These are phyloP conservation scores for Cladobotryum mycophilum DNA, from an alignment of 2,329 filamentous ascomycete species.

Conservation along the genomic window DNA sequence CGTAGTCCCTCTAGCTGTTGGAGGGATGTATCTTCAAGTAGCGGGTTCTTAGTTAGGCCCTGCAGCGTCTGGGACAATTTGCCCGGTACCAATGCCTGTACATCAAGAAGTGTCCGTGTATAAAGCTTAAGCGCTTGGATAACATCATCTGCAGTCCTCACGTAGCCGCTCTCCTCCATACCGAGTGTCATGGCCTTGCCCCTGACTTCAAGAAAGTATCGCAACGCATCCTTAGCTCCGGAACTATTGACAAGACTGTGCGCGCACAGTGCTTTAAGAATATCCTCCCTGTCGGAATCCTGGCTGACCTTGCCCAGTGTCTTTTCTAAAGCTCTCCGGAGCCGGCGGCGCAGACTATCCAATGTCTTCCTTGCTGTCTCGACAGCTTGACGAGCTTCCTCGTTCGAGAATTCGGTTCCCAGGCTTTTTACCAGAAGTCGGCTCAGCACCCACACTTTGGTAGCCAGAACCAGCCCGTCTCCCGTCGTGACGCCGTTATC, in stretches of 20 bases:
- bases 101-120: conserved; percentile 68
- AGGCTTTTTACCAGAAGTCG: conserved; percentile 71
- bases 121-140: conserved; percentile 65
- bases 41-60: conserved; percentile 60
- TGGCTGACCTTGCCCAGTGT: conserved; percentile 59
- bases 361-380: conserved; percentile 60
- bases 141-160: conserved; percentile 42
- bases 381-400: conserved; percentile 35
- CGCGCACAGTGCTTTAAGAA: conserved; percentile 71
- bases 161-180: conserved; percentile 35
- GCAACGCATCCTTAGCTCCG: conserved; percentile 69
- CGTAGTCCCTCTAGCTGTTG: conserved; percentile 62
- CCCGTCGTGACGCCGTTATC: conserved; percentile 32
- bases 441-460: conserved; percentile 71
- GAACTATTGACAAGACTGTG: conserved; percentile 78
- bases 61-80: conserved; percentile 64
- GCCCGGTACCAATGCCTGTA: conserved; percentile 68
- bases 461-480: conserved; percentile 48
- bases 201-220: conserved; percentile 70
- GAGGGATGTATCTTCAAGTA: conserved; percentile 67
- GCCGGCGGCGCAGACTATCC: conserved; percentile 52
- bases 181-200: conserved; percentile 58
- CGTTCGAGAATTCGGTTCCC: conserved; percentile 38
- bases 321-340: conserved; percentile 63
- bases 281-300: conserved; percentile 39